Conservation (phyloP, 345 rosid species). For the Arabidopsis arenosa region DNA sequence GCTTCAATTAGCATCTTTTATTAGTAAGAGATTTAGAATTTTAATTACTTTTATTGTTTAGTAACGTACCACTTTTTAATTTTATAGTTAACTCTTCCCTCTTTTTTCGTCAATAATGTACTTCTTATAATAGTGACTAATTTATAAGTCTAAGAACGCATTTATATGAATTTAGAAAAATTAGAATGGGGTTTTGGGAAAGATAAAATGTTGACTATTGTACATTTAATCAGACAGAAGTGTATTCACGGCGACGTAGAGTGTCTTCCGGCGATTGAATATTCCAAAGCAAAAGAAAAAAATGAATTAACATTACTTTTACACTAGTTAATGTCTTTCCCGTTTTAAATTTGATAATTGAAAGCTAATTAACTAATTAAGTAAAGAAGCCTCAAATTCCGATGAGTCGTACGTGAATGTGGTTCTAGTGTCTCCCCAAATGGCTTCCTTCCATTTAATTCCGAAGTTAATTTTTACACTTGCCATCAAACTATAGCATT, state of each 20-base stretch:
- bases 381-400: constrained; percentile 9
- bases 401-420: constrained; percentile 17
- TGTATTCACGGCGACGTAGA: constrained; percentile 34
- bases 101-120: not conserved
- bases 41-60: not conserved
- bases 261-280: constrained; percentile 16
- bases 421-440: constrained; percentile 21
- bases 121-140: not conserved
- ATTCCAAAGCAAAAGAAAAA: constrained; percentile 28
- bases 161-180: constrained; percentile 2
- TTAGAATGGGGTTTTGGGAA: not conserved
- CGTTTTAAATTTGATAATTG: no score
- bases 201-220: constrained; percentile 18
- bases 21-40: not conserved
- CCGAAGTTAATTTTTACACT: not conserved
- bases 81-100: not conserved
- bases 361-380: constrained; percentile 19
- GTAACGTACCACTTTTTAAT: not conserved
- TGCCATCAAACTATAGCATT: not conserved
- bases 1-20: no score
- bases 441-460: constrained; percentile 11
- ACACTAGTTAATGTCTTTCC: no score
- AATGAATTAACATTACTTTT: no score
- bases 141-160: not conserved
- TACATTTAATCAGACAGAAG: constrained; percentile 29